Percentiles rank a stretch among this genome's conserved stretches.
These are phyloP conservation scores for Takashimella tepidaria DNA, from an alignment of 1,284 basidiomycete species.

Conservation along the genomic window DNA sequence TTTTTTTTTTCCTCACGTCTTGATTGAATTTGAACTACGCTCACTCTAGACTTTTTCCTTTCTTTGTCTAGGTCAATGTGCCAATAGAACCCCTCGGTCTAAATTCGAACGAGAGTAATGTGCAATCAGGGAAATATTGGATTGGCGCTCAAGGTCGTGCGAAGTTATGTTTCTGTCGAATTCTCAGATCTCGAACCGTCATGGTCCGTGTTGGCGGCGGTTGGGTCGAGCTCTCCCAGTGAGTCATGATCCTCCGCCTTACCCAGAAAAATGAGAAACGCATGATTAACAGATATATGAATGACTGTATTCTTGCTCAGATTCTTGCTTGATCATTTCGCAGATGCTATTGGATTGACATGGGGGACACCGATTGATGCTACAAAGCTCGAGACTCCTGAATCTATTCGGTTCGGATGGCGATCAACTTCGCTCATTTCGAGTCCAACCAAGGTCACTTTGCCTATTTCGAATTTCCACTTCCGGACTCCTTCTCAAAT, in stretches of 20 bases:
- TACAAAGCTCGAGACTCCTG: conserved; percentile 3
- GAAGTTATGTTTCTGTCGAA: conserved; percentile 80
- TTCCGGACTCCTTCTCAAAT: conserved; percentile 2
- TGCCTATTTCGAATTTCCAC: not conserved
- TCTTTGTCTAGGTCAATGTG: conserved; percentile 55
- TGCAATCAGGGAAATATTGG: conserved; percentile 91
- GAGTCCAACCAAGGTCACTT: not conserved
- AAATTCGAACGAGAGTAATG: conserved; percentile 58
- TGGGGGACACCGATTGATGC: conserved; percentile 10
- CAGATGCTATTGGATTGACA: conserved; percentile 62
- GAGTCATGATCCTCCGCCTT: too few species aligned
- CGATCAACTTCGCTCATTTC: conserved; percentile 1
- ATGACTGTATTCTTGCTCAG: conserved; percentile 48
- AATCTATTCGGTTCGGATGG: not conserved
- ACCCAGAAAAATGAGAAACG: not conserved
- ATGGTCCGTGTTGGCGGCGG: conserved; percentile 94
- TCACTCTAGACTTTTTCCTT: not conserved
- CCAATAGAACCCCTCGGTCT: conserved; percentile 66
- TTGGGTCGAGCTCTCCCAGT: conserved; percentile 88
- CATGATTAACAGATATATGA: not conserved
- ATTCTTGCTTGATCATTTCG: conserved; percentile 79
- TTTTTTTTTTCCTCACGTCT: too few species aligned
- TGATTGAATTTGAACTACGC: not conserved
- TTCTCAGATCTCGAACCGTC: conserved; percentile 83
- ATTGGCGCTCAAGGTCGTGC: conserved; percentile 77